Base-by-base conservation (phyloP, 1,139 yeast genomes). In the Taiozyma sp. region DNA sequence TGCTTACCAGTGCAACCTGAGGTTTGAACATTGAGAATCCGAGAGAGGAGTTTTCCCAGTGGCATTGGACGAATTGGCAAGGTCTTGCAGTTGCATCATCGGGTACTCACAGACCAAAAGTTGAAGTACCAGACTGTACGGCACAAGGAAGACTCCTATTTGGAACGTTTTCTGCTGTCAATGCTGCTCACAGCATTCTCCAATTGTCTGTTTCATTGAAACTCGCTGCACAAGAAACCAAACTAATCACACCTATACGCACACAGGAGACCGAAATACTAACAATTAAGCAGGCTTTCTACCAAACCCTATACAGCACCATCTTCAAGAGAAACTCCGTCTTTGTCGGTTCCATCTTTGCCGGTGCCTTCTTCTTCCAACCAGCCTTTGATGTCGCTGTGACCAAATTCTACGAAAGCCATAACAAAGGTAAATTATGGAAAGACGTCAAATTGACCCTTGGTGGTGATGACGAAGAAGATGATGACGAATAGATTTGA, bases 401-500 rank as follows among this genome's bases (percentile, higher is more conserved):
- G 59, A 91, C 90, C 69, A 69, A 69, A 51, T 86, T 89, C 87
- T 93, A 86, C 77, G 96, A 88, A 70, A 74, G 74, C 71, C 88
- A 86, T 77, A 93, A 93, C 83, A 79, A 78, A 69, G 99, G 98
- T 65, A 93, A 93, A 77, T 89, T 90, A 76, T 93, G 99, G 99
- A 84, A 87, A 69, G 98, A 93, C 66, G 88, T 93, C 69, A 88
- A 87, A 75, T 75, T 75, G 60, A 79, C 77, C 62, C 79, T 81
- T 61, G 74, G 73, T 53, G 85, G 73, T 58, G 81, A 76, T 5
- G 62, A 54, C 26, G 60, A 57, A 30, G 83, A 75, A 37, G 87
- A 80, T 40, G 85, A 80, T 51, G 84, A 80, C 56, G 80, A 76
- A 49, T 57, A 61, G 51, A 50, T 45, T 29, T 19, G 16, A 37